These are phyloP conservation scores for Pterocarpus santalinus DNA, from an alignment of 306 rosid species.

Conservation along the genomic window DNA sequence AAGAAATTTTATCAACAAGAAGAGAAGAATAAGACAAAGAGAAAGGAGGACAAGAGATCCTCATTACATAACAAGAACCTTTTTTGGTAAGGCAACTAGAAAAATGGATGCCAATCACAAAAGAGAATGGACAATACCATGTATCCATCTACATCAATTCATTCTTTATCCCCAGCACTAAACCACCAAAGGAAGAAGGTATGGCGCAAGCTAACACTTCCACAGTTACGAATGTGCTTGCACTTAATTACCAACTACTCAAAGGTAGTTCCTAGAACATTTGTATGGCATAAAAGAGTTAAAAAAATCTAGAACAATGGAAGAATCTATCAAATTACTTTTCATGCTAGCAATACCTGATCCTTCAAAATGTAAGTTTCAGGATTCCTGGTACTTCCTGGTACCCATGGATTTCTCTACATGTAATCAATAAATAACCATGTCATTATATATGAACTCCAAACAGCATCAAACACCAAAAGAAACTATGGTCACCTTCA, in stretches of 20 bases:
- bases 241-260: background rate
- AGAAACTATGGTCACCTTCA: slow-evolving; percentile 57
- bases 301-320: background rate
- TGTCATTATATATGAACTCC: slow-evolving; percentile 22
- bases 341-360: slow-evolving; percentile 39
- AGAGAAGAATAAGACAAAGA: too few species aligned
- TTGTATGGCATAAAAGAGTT: background rate
- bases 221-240: background rate
- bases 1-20: too few species aligned
- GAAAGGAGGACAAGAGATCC: too few species aligned
- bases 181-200: background rate
- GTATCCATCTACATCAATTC: background rate
- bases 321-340: background rate
- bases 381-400: slow-evolving; percentile 86
- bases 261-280: background rate
- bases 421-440: slow-evolving; percentile 18
- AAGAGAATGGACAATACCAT: background rate
- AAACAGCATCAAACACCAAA: slow-evolving; percentile 27
- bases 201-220: background rate
- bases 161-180: background rate
- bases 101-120: background rate
- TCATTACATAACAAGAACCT: background rate
- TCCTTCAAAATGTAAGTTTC: slow-evolving; percentile 79
- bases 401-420: slow-evolving; percentile 75
- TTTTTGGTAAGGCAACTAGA: background rate